phyloP scores from a whole-genome alignment of 2,329 filamentous ascomycete species.

The Phialemoniopsis sp. region DNA sequence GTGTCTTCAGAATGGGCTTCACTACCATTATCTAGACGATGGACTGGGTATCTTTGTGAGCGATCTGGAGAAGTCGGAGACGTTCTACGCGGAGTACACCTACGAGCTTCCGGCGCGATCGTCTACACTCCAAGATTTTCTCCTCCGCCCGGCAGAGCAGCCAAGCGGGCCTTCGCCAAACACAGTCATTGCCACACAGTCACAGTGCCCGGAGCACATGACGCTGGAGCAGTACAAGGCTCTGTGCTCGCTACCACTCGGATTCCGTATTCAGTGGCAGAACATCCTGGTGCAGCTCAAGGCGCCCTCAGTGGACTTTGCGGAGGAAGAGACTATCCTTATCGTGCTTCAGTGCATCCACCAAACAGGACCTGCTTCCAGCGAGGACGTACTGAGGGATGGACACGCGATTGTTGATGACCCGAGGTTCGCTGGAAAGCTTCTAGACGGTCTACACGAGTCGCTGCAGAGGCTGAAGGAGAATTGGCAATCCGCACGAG shows the following conservation, averaged over 20 bases:
- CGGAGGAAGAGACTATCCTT: slow-evolving; percentile 38
- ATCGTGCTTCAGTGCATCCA: slow-evolving; percentile 44
- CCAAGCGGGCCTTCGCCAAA: slow-evolving; percentile 37
- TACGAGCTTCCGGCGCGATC: slow-evolving; percentile 28
- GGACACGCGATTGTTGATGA: slow-evolving; percentile 30
- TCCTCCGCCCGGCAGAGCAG: slow-evolving; percentile 20
- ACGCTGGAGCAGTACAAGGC: slow-evolving; percentile 49
- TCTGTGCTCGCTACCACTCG: slow-evolving; percentile 43
- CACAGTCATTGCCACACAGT: slow-evolving; percentile 43
- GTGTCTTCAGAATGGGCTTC: slow-evolving; percentile 40
- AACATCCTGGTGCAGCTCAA: slow-evolving; percentile 50
- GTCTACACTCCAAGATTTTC: slow-evolving; percentile 30
- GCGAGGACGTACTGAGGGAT: slow-evolving; percentile 14
- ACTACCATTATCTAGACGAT: slow-evolving; percentile 31
- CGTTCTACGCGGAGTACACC: slow-evolving; percentile 28
- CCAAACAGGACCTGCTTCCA: slow-evolving; percentile 35
- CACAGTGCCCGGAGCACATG: slow-evolving; percentile 40
- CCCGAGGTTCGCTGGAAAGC: slow-evolving; percentile 19
- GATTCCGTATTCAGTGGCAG: slow-evolving; percentile 45
- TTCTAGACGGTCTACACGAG: slow-evolving; percentile 25
- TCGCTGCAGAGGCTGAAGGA: slow-evolving; percentile 28
- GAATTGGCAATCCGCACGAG: slow-evolving; percentile 47
- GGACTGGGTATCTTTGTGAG: slow-evolving; percentile 6
- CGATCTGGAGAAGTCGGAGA: slow-evolving; percentile 8
- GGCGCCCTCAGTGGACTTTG: slow-evolving; percentile 43